Conservation (phyloP, 805 yeast genomes). For the Pichia cephalocereana region DNA sequence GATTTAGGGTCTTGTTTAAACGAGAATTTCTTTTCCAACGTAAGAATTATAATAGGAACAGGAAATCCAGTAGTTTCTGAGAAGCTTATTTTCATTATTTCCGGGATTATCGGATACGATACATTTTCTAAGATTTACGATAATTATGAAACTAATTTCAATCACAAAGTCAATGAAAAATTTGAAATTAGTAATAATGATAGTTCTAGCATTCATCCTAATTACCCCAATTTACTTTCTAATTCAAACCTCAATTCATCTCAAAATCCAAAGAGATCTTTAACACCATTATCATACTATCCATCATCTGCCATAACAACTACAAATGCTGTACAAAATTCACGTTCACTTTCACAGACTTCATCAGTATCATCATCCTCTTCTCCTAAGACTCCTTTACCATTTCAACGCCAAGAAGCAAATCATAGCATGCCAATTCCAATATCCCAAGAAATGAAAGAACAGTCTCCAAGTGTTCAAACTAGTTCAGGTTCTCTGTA, state of each 20-base stretch:
- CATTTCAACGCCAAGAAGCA: neutral
- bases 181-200: no score
- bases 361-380: neutral
- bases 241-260: no score
- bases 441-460: neutral
- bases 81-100: slow-evolving; percentile 42
- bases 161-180: neutral
- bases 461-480: neutral
- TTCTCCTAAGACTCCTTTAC: neutral
- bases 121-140: slow-evolving; percentile 12
- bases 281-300: neutral
- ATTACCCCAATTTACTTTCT: no score
- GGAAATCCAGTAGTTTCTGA: slow-evolving; percentile 51
- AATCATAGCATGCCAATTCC: neutral
- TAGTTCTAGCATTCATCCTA: no score
- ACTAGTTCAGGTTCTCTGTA: neutral
- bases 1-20: neutral
- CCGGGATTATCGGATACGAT: slow-evolving; percentile 38
- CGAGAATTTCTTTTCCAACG: neutral
- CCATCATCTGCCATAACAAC: neutral
- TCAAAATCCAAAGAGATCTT: no score
- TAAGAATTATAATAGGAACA: slow-evolving; percentile 42
- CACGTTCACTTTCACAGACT: neutral
- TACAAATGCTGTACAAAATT: no score
- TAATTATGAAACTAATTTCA: neutral